These are phyloP conservation scores for Daldinia loculata DNA, from an alignment of 495 filamentous ascomycete species.

Conservation along the genomic window DNA sequence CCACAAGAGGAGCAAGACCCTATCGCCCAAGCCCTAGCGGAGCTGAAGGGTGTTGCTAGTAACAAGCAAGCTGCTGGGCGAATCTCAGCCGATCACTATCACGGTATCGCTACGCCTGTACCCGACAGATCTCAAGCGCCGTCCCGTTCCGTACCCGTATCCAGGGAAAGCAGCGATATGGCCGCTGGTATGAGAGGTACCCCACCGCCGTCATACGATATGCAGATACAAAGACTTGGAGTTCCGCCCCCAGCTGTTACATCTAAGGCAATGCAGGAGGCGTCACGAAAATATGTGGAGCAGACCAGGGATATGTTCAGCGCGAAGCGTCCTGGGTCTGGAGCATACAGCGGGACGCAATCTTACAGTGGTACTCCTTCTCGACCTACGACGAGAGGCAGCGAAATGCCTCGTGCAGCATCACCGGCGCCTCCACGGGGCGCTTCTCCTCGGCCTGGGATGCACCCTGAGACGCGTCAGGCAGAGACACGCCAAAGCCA, in stretches of 20 bases:
- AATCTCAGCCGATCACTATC: slow-evolving; percentile 91
- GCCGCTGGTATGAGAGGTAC: slow-evolving; percentile 68
- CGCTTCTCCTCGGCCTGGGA: slow-evolving; percentile 61
- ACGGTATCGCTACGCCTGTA: slow-evolving; percentile 82
- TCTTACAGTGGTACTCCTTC: slow-evolving; percentile 45
- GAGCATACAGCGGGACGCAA: slow-evolving; percentile 29
- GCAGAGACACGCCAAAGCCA: slow-evolving; percentile 50
- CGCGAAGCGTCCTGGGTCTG: slow-evolving; percentile 58
- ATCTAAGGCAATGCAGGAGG: slow-evolving; percentile 90
- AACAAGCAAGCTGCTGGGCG: slow-evolving; percentile 78
- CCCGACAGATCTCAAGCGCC: slow-evolving; percentile 57
- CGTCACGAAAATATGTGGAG: slow-evolving; percentile 83
- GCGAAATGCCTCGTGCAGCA: slow-evolving; percentile 58
- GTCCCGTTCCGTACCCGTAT: slow-evolving; percentile 54
- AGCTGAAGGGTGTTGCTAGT: slow-evolving; percentile 79
- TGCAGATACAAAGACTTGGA: slow-evolving; percentile 79
- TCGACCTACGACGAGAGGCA: slow-evolving; percentile 57
- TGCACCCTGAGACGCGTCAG: slow-evolving; percentile 44
- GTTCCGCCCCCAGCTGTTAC: slow-evolving; percentile 93
- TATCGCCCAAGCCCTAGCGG: slow-evolving; percentile 90
- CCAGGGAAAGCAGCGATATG: slow-evolving; percentile 58
- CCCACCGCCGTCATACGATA: slow-evolving; percentile 86
- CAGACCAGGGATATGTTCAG: slow-evolving; percentile 83
- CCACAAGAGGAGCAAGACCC: slow-evolving; percentile 69
- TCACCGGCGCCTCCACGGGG: slow-evolving; percentile 62